Evolutionary conservation across 2,329 filamentous ascomycete genomes (phyloP).

Genomic region (Aspergillus quadrilineatus): DNA sequence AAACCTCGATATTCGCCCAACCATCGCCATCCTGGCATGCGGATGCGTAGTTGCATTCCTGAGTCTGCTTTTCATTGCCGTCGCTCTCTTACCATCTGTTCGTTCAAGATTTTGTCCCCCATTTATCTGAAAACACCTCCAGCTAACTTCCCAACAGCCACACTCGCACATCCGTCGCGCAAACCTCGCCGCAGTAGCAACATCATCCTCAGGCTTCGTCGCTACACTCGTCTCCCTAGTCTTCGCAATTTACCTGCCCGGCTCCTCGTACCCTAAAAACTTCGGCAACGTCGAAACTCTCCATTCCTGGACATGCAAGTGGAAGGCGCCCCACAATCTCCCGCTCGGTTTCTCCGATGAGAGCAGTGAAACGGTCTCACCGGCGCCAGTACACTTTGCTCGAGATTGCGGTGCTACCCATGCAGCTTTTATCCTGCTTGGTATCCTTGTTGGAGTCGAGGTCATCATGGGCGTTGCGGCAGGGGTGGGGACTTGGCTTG

Average conservation of each 20-base stretch:
- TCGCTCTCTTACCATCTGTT: constrained; percentile 39
- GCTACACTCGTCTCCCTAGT: constrained; percentile 33
- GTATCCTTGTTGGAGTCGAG: constrained; percentile 36
- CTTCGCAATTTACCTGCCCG: constrained; percentile 35
- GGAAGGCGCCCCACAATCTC: constrained; percentile 26
- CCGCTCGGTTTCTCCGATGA: constrained; percentile 5
- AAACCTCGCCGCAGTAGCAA: constrained; percentile 34
- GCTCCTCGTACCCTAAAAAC: constrained; percentile 29
- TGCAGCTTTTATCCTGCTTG: constrained; percentile 38
- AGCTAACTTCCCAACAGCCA: constrained; percentile 25
- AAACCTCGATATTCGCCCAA: constrained; percentile 43
- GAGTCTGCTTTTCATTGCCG: constrained; percentile 33
- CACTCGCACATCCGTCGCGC: constrained; percentile 36
- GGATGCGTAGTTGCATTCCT: constrained; percentile 37
- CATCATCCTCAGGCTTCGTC: constrained; percentile 38
- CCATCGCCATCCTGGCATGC: constrained; percentile 37
- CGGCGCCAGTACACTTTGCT: constrained; percentile 36
- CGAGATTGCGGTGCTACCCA: constrained; percentile 40
- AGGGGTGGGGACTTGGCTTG: constrained; percentile 31
- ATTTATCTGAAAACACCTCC: not conserved
- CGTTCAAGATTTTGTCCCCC: constrained; percentile 7
- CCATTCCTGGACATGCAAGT: constrained; percentile 45
- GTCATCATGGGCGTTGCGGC: constrained; percentile 34
- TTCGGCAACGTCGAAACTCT: constrained; percentile 38
- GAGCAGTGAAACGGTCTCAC: constrained; percentile 16